Evolutionary conservation across 495 filamentous ascomycete species (phyloP), one percentile per base, ranked within the genome.

Genomic region (Rhypophila decipiens): DNA sequence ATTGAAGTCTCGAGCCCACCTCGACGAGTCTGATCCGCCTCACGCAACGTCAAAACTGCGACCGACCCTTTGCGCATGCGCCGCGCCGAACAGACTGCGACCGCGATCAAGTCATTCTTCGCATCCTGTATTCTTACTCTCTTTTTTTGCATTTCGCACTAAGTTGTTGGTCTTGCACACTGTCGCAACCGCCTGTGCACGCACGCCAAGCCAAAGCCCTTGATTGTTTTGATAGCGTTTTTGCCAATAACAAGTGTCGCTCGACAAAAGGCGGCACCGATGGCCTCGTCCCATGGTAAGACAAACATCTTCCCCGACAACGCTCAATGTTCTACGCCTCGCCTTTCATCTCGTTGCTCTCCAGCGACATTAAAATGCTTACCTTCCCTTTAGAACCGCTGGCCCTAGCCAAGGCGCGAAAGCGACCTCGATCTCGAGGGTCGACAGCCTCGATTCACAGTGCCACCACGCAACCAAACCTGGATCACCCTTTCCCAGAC

Each of bases 401-500:
- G 18, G 53, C 49, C 23, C 52, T 64, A 42, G 56, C 50, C 52
- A 65, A 65, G 55, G 53, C 79, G 47, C 75, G 74, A 57, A 84
- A 80, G 58, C 78, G 86, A 37, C 77, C 86, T 44, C 72, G 80
- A 24, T 95, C 89, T 23, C 74, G 87, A 67, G 88, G 85, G 33
- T 96, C 89, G 37, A 93, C 88, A 4, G 81, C 87, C n/a, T 91
- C 87, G 43, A 78, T 83, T 12, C 85, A 83, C 51, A 89, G 83
- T 52, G 76, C 73, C 58, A 72, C 76, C 5, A 85, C 83, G 24
- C 85, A 86, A 52, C 75, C 84, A 38, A 77, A 76, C 34, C 70
- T 85, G 22, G 82, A 86, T 33, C 79, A 82, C 27, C 53, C 48
- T 46, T 76, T 80, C 52, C 60, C 74, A 27, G 58, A 71, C 49